These are phyloP conservation scores for Inga leiocalycina DNA, from an alignment of 306 rosid genomes.

Conservation along the genomic window DNA sequence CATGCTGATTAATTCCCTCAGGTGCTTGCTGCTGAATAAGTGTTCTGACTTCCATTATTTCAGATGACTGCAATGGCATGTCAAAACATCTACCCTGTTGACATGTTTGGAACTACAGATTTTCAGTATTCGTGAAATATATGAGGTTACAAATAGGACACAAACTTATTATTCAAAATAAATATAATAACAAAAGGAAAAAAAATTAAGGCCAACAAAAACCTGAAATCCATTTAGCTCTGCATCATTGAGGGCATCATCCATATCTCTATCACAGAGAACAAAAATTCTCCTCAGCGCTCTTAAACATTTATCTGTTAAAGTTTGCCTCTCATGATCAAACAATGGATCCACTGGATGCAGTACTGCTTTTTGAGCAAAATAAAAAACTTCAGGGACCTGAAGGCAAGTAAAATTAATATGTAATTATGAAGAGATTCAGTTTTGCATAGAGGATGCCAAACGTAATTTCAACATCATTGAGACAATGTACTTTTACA, in stretches of 20 bases:
- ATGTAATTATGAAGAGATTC: slow-evolving; percentile 27
- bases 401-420: slow-evolving; percentile 40
- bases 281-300: slow-evolving; percentile 89
- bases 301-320: slow-evolving; percentile 71
- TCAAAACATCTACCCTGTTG: slow-evolving; percentile 78
- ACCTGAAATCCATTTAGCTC: slow-evolving; percentile 98
- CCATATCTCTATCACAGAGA: slow-evolving; percentile 88
- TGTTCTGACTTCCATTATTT: slow-evolving; percentile 66
- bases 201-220: slow-evolving; percentile 30
- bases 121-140: slow-evolving; percentile 30
- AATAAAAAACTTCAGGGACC: slow-evolving; percentile 93
- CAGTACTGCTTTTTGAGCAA: slow-evolving; percentile 88
- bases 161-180: slow-evolving; percentile 24
- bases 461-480: slow-evolving; percentile 11
- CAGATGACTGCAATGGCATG: slow-evolving; percentile 71
- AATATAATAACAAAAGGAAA: slow-evolving; percentile 5
- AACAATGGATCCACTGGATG: slow-evolving; percentile 86
- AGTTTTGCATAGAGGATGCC: slow-evolving; percentile 29
- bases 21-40: slow-evolving; percentile 75
- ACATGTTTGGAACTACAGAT: slow-evolving; percentile 31
- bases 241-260: slow-evolving; percentile 80
- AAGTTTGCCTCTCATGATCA: slow-evolving; percentile 64
- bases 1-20: slow-evolving; percentile 77
- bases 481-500: slow-evolving; percentile 23
- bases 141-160: background rate